Conservation (phyloP, 2,329 filamentous ascomycete genomes). For the Colletotrichum limetticola region DNA sequence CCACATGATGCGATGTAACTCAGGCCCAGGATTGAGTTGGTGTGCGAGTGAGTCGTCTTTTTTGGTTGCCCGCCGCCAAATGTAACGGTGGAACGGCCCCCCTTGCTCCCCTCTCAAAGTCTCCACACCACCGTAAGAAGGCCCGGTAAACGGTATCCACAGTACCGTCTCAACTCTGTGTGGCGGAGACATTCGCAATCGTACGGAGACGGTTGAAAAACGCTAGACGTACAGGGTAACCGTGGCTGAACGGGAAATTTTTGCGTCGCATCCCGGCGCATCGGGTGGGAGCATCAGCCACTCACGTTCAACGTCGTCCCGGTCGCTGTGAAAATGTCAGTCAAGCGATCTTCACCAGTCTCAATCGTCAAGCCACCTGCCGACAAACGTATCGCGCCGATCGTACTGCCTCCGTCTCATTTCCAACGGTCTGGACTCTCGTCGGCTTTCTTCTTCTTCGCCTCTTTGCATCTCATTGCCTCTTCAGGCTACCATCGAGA, state of each 20-base stretch:
- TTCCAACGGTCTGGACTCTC: constrained; percentile 13
- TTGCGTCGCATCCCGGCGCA: constrained; percentile 25
- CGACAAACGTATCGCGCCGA: constrained; percentile 7
- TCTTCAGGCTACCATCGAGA: constrained; percentile 20
- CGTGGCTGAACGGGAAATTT: constrained; percentile 16
- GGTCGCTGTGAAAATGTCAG: constrained; percentile 1
- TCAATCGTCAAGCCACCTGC: constrained; percentile 16
- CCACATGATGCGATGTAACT: constrained; percentile 32
- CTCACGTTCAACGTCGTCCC: constrained; percentile 11
- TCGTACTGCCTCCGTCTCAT: constrained; percentile 27
- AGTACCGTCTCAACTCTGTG: constrained; percentile 16
- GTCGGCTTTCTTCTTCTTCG: constrained; percentile 8
- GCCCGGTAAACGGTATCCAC: neutral
- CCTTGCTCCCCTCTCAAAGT: constrained; percentile 4
- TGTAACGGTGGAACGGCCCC: constrained; percentile 33
- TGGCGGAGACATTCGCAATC: neutral
- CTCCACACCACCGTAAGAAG: neutral
- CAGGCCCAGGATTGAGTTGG: constrained; percentile 1
- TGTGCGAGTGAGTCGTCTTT: neutral
- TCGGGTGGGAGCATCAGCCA: constrained; percentile 22
- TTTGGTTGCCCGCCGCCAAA: constrained; percentile 17
- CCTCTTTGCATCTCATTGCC: constrained; percentile 19
- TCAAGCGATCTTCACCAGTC: neutral
- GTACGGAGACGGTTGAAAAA: constrained; percentile 4
- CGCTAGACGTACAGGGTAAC: neutral